Evolutionary conservation across 139 green algal genomes (phyloP), one percentile per base, ranked within the genome.

Genomic region (Helicosporidium sp.): DNA sequence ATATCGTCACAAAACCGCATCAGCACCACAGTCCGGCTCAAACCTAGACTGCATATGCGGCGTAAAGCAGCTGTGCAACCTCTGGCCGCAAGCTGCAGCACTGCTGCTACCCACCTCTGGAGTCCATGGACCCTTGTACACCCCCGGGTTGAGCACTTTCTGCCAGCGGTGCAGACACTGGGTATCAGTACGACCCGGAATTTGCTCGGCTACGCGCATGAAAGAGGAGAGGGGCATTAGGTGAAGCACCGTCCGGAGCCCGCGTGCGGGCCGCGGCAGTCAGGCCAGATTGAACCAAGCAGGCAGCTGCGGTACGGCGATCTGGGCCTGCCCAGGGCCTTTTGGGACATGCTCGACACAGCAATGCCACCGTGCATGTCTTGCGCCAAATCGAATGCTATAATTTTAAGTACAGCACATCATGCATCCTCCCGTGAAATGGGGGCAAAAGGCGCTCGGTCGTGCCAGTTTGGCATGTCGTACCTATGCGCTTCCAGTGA

Each of bases 151-250:
- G 22, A 91, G 68, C 16, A 91, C 79, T 54, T 91, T 91, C 49
- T 89, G 79, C 79, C 79, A 91, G 25, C 79, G 56, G 58, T 91
- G 79, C 34, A 91, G 66, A 54, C 79, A 91, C 65, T 91, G 79
- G n/a, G 89, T 79, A 49, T 91, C 79, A 26, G 61, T 85, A 13
- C 79, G 60, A 24, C 76, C 74, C 0, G 48, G 26, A 41, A 91
- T 79, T 55, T 78, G 77, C 23, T 78, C 67, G 6, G 79, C 78
- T 86, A 66, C 44, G 7, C 24, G 6, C 12, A 7, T 26, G n/a
- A 16, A 22, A 10, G 6, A 29, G 27, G 6, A 36, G 25, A n/a
- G 22, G 36, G 6, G 41, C 13, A 52, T 39, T 8, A 39, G 27
- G 20, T 0, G 36, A 10, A 18, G 12, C 3, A 19, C 6, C 19